A percentile compares a stretch with the other conserved stretches of the same genome.
Evolutionary conservation across 2,329 filamentous ascomycete species (phyloP).

Genomic region (Pseudocercospora fuligena): DNA sequence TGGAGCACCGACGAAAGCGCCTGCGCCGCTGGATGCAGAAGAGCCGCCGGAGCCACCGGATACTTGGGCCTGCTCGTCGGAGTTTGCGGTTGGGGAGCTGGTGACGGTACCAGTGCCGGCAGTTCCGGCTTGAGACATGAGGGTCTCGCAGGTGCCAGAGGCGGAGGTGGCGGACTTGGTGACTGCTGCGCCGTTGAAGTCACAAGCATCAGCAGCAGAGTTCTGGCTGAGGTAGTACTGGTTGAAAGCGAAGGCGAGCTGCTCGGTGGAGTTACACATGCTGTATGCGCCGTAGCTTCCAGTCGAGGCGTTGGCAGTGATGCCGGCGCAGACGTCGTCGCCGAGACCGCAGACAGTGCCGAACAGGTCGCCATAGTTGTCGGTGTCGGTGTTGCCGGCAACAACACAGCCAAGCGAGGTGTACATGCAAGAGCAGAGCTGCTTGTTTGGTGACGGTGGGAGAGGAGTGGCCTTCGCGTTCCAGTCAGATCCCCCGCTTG

Average conservation of each 20-base stretch:
- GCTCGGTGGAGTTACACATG: slow-evolving; percentile 73
- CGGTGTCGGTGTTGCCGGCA: slow-evolving; percentile 59
- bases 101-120: slow-evolving; percentile 63
- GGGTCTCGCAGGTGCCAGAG: slow-evolving; percentile 58
- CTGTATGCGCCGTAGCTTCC: slow-evolving; percentile 77
- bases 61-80: slow-evolving; percentile 32
- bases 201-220: slow-evolving; percentile 63
- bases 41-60: not conserved
- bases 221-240: slow-evolving; percentile 69
- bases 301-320: slow-evolving; percentile 67
- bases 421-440: slow-evolving; percentile 87
- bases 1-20: slow-evolving; percentile 29
- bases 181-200: slow-evolving; percentile 71
- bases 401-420: slow-evolving; percentile 73
- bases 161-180: slow-evolving; percentile 56
- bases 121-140: slow-evolving; percentile 67
- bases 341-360: slow-evolving; percentile 69
- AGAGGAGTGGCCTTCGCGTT: slow-evolving; percentile 68
- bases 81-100: slow-evolving; percentile 50
- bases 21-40: slow-evolving; percentile 28
- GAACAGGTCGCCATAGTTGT: slow-evolving; percentile 72
- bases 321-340: slow-evolving; percentile 66
- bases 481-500: slow-evolving; percentile 69
- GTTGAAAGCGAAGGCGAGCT: slow-evolving; percentile 76
- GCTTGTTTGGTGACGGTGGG: slow-evolving; percentile 78